A percentile compares a stretch with the other conserved stretches of the same genome.
phyloP scores from a whole-genome alignment of 2,329 filamentous ascomycete species.

The Colletotrichum filicis region DNA sequence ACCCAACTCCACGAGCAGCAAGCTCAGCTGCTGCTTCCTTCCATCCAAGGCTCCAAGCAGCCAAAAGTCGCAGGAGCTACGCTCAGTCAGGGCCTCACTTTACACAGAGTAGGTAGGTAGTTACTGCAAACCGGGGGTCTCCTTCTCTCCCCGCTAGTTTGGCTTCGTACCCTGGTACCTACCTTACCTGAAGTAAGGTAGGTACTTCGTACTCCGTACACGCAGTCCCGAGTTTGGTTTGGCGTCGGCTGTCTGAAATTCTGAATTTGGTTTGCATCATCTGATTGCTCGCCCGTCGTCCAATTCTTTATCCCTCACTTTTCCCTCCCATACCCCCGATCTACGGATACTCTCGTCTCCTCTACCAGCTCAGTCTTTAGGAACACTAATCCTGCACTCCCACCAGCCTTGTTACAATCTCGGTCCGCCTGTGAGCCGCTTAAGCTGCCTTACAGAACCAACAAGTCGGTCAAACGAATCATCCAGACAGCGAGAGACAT shows the following conservation, averaged over 20 bases:
- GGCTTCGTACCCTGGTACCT: conserved; percentile 11
- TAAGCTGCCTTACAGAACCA: not conserved
- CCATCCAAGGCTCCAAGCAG: not conserved
- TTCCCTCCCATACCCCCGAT: not conserved
- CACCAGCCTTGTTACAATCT: not conserved
- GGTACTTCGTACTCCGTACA: not conserved
- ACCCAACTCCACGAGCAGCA: not conserved
- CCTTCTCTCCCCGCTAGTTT: conserved; percentile 25
- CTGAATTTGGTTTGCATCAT: conserved; percentile 24
- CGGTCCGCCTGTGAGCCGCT: not conserved
- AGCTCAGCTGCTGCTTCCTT: not conserved
- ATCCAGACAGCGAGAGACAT: not conserved
- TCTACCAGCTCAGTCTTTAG: not conserved
- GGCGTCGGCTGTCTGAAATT: too few species aligned
- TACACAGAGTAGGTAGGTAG: too few species aligned
- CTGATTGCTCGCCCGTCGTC: conserved; percentile 23
- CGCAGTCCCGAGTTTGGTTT: not conserved
- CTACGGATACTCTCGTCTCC: not conserved
- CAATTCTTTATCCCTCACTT: conserved; percentile 5
- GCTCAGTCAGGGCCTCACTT: not conserved
- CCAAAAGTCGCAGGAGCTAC: not conserved
- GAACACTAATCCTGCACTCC: not conserved
- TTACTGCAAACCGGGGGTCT: not conserved
- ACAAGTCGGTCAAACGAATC: not conserved
- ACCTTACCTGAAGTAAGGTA: too few species aligned